Percentiles rank a stretch among this genome's conserved stretches.
Conservation (phyloP, 1,284 basidiomycete species). For the Malassezia slooffiae region DNA sequence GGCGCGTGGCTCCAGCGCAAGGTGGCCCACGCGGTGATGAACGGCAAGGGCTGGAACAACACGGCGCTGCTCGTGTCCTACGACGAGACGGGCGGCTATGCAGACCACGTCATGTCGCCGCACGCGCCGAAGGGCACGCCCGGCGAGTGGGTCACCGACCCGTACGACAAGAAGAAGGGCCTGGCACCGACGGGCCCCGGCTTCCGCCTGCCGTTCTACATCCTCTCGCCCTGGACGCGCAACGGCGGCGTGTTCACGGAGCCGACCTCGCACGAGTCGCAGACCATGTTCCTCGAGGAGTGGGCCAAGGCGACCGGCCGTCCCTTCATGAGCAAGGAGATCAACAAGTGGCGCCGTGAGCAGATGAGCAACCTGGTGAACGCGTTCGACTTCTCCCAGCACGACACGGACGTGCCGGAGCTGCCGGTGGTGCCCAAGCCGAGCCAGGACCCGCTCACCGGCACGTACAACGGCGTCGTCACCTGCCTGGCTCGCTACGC, state of each 20-base stretch:
- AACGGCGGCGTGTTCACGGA: constrained; percentile 32
- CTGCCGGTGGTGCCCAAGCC: constrained; percentile 15
- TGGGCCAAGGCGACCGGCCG: constrained; percentile 30
- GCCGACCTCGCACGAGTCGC: constrained; percentile 25
- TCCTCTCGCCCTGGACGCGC: constrained; percentile 29
- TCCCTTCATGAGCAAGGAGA: constrained; percentile 19
- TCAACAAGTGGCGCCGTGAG: constrained; percentile 28
- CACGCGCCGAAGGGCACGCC: constrained; percentile 12
- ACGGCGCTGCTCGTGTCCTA: constrained; percentile 30
- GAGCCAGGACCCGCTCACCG: constrained; percentile 12
- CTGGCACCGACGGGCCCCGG: constrained; percentile 27
- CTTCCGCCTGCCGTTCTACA: constrained; percentile 36
- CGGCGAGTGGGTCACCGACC: constrained; percentile 29
- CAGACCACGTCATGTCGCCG: constrained; percentile 28
- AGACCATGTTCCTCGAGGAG: constrained; percentile 31
- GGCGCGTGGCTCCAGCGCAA: constrained; percentile 33
- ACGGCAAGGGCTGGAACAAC: constrained; percentile 21
- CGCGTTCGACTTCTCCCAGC: constrained; percentile 29
- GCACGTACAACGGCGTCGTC: constrained; percentile 18
- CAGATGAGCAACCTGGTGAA: constrained; percentile 26
- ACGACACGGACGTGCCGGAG: constrained; percentile 12
- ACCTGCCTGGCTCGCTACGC: constrained; percentile 12
- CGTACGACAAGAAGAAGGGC: constrained; percentile 19
- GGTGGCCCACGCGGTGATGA: constrained; percentile 28
- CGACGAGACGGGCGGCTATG: constrained; percentile 39